Evolutionary conservation across 1,284 basidiomycete genomes (phyloP), one percentile per base, ranked within the genome.

Genomic region (Volvariella volvacea): DNA sequence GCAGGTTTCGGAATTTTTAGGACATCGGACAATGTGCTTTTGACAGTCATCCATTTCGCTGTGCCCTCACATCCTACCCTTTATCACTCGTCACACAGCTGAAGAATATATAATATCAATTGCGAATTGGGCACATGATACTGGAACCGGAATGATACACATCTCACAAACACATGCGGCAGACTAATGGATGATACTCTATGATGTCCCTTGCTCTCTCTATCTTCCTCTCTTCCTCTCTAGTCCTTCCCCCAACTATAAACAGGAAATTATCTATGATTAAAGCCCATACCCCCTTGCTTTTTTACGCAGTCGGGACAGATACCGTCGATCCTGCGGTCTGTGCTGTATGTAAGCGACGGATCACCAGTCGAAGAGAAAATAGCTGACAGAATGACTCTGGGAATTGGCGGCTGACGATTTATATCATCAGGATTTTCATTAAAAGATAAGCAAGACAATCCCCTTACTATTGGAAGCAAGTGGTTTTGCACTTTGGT

Each of bases 391-490:
- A 57, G 46, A 61, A 60, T 53, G 76, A 74, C 56, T 85, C 66
- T 38, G 84, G 85, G 60, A 80, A 87, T 57, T 80, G 77, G 47
- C 77, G 81, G 57, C 83, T 87, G 51, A 17, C 41, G 39, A 46
- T 34, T 28, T 21, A 49, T 20, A 21, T 52, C 47, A 45, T 52
- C 41, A 49, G 45, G 37, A 38, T 22, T 6, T 28, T 33, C 19
- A 40, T 48, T 39, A 31, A n/a, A 31, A 31, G 9, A n/a, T 39
- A 21, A 37, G 36, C 10, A 41, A 44, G 12, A 9, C 17, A 16
- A 39, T 10, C 30, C 40, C 59, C 84, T 66, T 61, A 88, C 84
- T 83, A 83, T 62, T 85, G 83, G 80, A 83, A 85, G 57, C 84
- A 88, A n/a, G 77, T 78, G 15, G 60, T 63, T 30, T 59, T 68